Evolutionary conservation across 768 basidiomycete species (phyloP).

Genomic region (Russula sp.): DNA sequence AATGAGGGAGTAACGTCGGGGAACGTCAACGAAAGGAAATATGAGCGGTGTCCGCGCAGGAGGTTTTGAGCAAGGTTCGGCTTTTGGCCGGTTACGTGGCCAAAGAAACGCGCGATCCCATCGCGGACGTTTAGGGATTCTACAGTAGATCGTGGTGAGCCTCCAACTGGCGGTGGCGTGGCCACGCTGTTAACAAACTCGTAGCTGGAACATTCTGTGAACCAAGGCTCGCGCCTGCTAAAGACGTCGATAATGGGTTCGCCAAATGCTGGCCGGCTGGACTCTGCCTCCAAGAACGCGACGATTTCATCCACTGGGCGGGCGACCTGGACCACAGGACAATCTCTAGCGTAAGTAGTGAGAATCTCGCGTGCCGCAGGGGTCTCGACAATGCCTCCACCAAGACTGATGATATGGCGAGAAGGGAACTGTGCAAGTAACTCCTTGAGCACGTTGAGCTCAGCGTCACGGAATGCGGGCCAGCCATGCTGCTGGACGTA

Average conservation of each 20-base stretch:
- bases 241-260: conserved; percentile 84
- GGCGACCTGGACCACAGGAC: conserved; percentile 78
- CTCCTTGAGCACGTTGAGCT: conserved; percentile 60
- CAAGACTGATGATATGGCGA: conserved; percentile 77
- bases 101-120: conserved; percentile 82
- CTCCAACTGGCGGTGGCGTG: conserved; percentile 21
- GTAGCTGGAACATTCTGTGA: conserved; percentile 69
- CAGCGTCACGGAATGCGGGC: conserved; percentile 81
- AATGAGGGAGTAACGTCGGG: conserved; percentile 75
- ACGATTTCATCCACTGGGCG: conserved; percentile 78
- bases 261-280: conserved; percentile 78
- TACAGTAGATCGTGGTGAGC: conserved; percentile 2
- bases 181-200: conserved; percentile 75
- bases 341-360: conserved; percentile 51
- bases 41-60: conserved; percentile 54
- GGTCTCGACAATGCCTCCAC: conserved; percentile 92
- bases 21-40: conserved; percentile 90
- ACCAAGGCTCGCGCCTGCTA: conserved; percentile 80
- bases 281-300: conserved; percentile 68
- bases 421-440: conserved; percentile 50
- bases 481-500: conserved; percentile 84
- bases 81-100: conserved; percentile 67
- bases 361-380: conserved; percentile 65
- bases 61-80: conserved; percentile 59
- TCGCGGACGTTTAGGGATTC: conserved; percentile 36